These are phyloP conservation scores for Marchantia polymorpha DNA, from an alignment of 225 moss, liverwort and hornwort genomes.

Conservation along the genomic window DNA sequence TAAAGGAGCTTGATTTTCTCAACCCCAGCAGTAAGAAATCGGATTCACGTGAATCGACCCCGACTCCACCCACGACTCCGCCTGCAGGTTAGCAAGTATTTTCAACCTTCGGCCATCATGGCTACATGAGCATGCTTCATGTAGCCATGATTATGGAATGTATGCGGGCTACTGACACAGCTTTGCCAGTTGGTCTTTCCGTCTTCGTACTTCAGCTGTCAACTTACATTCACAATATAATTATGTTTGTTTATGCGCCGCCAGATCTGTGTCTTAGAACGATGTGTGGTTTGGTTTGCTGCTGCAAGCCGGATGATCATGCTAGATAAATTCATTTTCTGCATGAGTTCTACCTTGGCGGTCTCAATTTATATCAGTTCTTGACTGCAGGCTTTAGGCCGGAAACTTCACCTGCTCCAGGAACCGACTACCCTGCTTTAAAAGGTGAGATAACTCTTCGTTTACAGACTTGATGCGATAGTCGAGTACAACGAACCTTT, in stretches of 20 bases:
- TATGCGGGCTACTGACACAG: neutral
- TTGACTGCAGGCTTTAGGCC: neutral
- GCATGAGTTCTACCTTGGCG: neutral
- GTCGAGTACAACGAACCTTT: too few relatives aligned
- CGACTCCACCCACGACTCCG: neutral
- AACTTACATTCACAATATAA: neutral
- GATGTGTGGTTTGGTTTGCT: neutral
- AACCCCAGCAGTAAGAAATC: constrained; percentile 4
- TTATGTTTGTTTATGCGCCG: neutral
- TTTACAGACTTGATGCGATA: too few relatives aligned
- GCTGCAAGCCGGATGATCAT: neutral
- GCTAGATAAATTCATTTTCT: neutral
- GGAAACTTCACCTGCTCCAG: neutral
- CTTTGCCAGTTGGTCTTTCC: neutral
- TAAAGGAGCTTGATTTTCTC: constrained; percentile 41
- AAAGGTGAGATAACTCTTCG: neutral
- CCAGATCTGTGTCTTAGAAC: neutral
- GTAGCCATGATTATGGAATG: neutral
- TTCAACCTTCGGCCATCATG: too few relatives aligned
- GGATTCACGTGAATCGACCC: constrained; percentile 1
- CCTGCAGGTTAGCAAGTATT: neutral
- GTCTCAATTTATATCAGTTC: neutral
- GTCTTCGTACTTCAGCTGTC: neutral
- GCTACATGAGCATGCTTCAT: neutral
- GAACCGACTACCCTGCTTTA: neutral